These are phyloP conservation scores for Coemansia sp. DNA, from an alignment of 192 early-diverging fungal species.

Conservation along the genomic window DNA sequence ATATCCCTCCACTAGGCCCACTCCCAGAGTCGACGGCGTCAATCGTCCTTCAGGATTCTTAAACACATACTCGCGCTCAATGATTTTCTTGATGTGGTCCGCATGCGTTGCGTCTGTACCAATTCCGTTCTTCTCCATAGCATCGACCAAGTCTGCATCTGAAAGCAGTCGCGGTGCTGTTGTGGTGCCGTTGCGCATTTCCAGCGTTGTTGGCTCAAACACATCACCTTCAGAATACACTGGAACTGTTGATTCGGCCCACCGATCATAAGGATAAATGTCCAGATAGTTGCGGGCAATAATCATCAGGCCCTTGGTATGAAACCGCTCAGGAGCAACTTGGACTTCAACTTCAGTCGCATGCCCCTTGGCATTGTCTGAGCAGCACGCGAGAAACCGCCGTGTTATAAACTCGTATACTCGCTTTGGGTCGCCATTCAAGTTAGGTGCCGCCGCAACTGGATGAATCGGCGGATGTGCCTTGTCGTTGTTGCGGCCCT, in stretches of 20 bases:
- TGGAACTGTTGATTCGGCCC: slow-evolving; percentile 74
- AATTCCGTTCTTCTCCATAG: slow-evolving; percentile 94
- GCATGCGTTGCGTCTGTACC: slow-evolving; percentile 97
- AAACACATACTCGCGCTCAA: slow-evolving; percentile 80
- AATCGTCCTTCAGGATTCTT: slow-evolving; percentile 61
- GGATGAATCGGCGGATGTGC: slow-evolving; percentile 99
- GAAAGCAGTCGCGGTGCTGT: slow-evolving; percentile 73
- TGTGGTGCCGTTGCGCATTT: slow-evolving; percentile 69
- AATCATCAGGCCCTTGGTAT: slow-evolving; percentile 70
- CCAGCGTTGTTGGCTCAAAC: slow-evolving; percentile 66
- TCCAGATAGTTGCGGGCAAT: slow-evolving; percentile 88
- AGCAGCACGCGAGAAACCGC: slow-evolving; percentile 90
- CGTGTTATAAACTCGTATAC: slow-evolving; percentile 88
- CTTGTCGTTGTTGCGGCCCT: slow-evolving; percentile 86
- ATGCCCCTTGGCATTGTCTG: slow-evolving; percentile 82
- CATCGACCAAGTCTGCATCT: slow-evolving; percentile 80
- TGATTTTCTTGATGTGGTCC: slow-evolving; percentile 93
- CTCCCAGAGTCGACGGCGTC: slow-evolving; percentile 79
- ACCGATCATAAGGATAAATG: slow-evolving; percentile 88
- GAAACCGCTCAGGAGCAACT: slow-evolving; percentile 75
- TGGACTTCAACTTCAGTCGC: slow-evolving; percentile 74
- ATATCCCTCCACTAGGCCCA: slow-evolving; percentile 84
- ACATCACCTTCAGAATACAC: slow-evolving; percentile 66
- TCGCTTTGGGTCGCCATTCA: slow-evolving; percentile 65
- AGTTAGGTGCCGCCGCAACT: slow-evolving; percentile 55